phyloP scores from a whole-genome alignment of 2,329 filamentous ascomycete species.

The Fusarium multiceps region DNA sequence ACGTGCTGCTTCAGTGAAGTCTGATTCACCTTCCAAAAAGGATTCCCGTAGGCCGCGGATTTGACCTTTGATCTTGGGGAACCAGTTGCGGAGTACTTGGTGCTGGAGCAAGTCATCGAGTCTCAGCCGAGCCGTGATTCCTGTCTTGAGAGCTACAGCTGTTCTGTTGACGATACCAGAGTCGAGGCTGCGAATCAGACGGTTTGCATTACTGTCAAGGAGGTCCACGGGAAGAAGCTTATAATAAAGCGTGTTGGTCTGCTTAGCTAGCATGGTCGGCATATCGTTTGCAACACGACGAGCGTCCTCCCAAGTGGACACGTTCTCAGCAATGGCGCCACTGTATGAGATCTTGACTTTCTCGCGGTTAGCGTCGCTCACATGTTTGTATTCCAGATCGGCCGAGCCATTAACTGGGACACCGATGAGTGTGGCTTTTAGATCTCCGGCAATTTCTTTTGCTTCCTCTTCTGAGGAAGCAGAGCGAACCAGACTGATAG shows the following conservation, averaged over 20 bases:
- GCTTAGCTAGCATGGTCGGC: background rate
- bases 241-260: constrained; percentile 1
- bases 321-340: constrained; percentile 1
- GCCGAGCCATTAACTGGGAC: background rate
- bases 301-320: constrained; percentile 7
- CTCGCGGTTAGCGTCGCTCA: background rate
- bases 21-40: background rate
- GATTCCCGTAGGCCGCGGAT: background rate
- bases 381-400: background rate
- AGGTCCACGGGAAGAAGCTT: constrained; percentile 1
- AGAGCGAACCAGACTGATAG: constrained; percentile 1
- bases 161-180: background rate
- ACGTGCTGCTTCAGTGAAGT: background rate
- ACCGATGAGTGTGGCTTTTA: background rate
- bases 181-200: constrained; percentile 2
- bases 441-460: background rate
- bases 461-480: background rate
- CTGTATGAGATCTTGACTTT: constrained; percentile 4
- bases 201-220: background rate
- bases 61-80: background rate
- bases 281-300: background rate
- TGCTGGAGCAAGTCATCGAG: background rate
- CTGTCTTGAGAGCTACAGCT: background rate
- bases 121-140: background rate
- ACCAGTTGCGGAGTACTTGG: background rate